phyloP scores from a whole-genome alignment of 306 rosid genomes.

The Lotus japonicus region DNA sequence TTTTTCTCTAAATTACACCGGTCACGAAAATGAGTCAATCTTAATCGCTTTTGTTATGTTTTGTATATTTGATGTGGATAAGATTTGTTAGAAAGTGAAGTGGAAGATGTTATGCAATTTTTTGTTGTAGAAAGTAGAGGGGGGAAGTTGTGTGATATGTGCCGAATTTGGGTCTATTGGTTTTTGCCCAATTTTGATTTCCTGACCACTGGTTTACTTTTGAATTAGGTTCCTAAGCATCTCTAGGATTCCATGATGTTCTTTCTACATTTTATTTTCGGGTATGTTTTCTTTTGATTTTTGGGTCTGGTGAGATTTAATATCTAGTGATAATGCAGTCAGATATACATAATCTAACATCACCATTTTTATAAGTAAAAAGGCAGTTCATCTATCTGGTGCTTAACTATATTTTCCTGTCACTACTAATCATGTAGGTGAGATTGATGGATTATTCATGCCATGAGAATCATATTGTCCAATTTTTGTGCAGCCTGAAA shows the following conservation, averaged over 20 bases:
- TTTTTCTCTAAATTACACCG: background rate
- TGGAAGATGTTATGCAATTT: background rate
- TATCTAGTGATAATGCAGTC: no score
- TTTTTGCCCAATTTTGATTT: background rate
- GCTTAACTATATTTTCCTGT: background rate
- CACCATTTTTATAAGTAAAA: background rate
- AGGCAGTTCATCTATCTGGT: background rate
- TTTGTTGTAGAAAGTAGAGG: background rate
- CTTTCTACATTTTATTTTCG: slow-evolving; percentile 33
- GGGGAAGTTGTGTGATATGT: background rate
- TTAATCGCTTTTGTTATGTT: background rate
- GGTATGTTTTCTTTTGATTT: slow-evolving; percentile 36
- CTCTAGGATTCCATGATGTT: slow-evolving; percentile 35
- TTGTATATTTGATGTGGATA: background rate
- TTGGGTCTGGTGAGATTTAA: slow-evolving; percentile 8
- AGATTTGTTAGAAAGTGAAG: background rate
- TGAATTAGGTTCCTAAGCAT: slow-evolving; percentile 38
- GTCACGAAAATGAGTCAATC: background rate
- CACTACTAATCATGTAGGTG: slow-evolving; percentile 1
- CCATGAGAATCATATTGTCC: background rate
- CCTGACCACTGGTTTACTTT: slow-evolving; percentile 39
- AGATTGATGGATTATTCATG: slow-evolving; percentile 10
- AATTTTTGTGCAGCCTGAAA: slow-evolving; percentile 4
- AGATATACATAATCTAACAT: background rate
- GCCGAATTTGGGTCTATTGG: slow-evolving; percentile 13